These are phyloP conservation scores for Diaporthe vaccinii DNA, from an alignment of 2,329 filamentous ascomycete species.

Conservation along the genomic window DNA sequence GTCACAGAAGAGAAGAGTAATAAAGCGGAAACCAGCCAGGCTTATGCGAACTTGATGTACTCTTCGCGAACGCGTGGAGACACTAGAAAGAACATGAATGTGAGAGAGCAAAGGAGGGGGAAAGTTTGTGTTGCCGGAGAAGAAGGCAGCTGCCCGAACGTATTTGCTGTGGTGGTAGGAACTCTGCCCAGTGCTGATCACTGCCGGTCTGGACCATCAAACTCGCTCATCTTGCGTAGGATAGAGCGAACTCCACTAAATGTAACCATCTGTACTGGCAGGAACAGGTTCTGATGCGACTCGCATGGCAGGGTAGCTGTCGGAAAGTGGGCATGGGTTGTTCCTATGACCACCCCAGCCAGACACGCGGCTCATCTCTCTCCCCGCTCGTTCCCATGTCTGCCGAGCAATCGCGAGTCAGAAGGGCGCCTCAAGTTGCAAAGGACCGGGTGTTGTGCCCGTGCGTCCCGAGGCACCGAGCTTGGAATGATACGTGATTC, in stretches of 20 bases:
- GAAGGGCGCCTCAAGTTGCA: background rate
- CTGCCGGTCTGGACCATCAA: background rate
- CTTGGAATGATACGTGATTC: constrained; percentile 7
- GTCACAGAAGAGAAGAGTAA: background rate
- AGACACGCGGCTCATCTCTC: background rate
- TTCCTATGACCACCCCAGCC: background rate
- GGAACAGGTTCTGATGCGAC: constrained; percentile 2
- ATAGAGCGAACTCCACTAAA: constrained; percentile 14
- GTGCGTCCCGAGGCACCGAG: background rate
- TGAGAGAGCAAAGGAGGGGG: background rate
- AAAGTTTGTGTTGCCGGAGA: background rate
- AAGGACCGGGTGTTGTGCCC: background rate
- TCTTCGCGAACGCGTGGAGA: background rate
- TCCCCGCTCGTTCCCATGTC: constrained; percentile 25
- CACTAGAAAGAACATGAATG: background rate
- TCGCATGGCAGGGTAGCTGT: background rate
- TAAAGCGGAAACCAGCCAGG: background rate
- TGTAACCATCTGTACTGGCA: background rate
- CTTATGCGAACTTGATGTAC: background rate
- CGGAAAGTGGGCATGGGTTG: constrained; percentile 8
- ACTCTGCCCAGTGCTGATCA: background rate
- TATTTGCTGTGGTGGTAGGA: background rate
- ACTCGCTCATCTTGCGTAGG: background rate
- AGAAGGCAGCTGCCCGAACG: background rate
- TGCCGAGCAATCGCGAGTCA: constrained; percentile 17